Conservation (phyloP, 805 yeast genomes). For the Yamadazyma akitaensis region DNA sequence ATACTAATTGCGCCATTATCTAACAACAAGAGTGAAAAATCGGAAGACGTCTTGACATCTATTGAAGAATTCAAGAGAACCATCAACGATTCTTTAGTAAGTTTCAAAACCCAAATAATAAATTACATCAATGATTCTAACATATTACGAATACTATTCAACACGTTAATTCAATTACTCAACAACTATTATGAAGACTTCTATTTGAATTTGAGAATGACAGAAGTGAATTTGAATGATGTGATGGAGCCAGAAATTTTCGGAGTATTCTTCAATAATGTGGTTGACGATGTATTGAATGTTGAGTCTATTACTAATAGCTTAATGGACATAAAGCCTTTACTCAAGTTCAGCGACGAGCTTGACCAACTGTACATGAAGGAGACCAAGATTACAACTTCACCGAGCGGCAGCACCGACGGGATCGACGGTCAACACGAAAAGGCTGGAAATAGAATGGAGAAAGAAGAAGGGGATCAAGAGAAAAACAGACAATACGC, state of each 20-base stretch:
- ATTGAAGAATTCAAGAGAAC: slow-evolving; percentile 41
- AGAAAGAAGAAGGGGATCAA: not conserved
- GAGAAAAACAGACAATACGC: not conserved
- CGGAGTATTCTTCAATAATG: slow-evolving; percentile 10
- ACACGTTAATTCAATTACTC: slow-evolving; percentile 42
- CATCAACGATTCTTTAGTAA: slow-evolving; percentile 54
- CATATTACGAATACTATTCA: slow-evolving; percentile 30
- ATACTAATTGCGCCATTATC: slow-evolving; percentile 44
- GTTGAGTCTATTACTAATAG: slow-evolving; percentile 11
- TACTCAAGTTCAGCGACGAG: slow-evolving; percentile 14
- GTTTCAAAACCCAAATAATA: slow-evolving; percentile 48
- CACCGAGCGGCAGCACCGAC: not conserved
- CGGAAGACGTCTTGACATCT: not conserved
- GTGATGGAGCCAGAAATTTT: slow-evolving; percentile 27
- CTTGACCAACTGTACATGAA: not conserved
- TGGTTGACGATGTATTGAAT: slow-evolving; percentile 15
- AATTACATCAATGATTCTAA: slow-evolving; percentile 56
- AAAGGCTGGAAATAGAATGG: not conserved
- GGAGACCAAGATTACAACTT: not conserved
- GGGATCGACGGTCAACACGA: not conserved
- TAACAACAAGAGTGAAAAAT: not conserved
- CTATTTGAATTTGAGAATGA: slow-evolving; percentile 22
- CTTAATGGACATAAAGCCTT: slow-evolving; percentile 13
- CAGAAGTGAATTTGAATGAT: slow-evolving; percentile 25
- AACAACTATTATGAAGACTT: slow-evolving; percentile 27